Conservation (phyloP, 202 grass and related monocot genomes). For the Schoenoplectus triqueter region DNA sequence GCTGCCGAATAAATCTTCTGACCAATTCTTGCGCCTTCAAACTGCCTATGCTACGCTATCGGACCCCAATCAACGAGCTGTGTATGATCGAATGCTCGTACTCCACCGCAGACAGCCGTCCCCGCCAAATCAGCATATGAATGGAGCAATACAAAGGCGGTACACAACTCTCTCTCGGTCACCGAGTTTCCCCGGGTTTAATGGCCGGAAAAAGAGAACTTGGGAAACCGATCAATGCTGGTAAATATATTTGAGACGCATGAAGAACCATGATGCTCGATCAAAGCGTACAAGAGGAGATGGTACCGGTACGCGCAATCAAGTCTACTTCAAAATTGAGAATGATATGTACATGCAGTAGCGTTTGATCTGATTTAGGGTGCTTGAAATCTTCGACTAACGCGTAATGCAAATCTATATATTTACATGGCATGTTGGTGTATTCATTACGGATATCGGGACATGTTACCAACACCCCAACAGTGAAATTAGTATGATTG, state of each 20-base stretch:
- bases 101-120: slow-evolving; percentile 26
- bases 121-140: slow-evolving; percentile 39
- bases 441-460: neutral
- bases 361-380: neutral
- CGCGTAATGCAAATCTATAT: neutral
- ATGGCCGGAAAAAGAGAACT: slow-evolving; percentile 51
- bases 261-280: neutral
- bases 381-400: neutral
- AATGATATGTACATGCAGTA: slow-evolving; percentile 11
- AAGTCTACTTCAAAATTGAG: slow-evolving; percentile 11
- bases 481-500: slow-evolving; percentile 15
- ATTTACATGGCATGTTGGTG: slow-evolving; percentile 13
- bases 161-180: slow-evolving; percentile 38
- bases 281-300: neutral
- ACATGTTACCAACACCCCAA: too few relatives aligned
- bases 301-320: neutral
- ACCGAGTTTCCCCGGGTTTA: slow-evolving; percentile 48
- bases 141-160: neutral
- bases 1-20: slow-evolving; percentile 28
- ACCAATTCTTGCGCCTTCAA: slow-evolving; percentile 80
- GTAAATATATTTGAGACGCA: slow-evolving; percentile 31
- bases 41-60: slow-evolving; percentile 77
- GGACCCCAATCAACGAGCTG: slow-evolving; percentile 69
- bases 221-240: slow-evolving; percentile 98
- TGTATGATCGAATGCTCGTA: slow-evolving; percentile 63